phyloP scores from a whole-genome alignment of 129 eudicot species.

The Tanacetum coccineum region DNA sequence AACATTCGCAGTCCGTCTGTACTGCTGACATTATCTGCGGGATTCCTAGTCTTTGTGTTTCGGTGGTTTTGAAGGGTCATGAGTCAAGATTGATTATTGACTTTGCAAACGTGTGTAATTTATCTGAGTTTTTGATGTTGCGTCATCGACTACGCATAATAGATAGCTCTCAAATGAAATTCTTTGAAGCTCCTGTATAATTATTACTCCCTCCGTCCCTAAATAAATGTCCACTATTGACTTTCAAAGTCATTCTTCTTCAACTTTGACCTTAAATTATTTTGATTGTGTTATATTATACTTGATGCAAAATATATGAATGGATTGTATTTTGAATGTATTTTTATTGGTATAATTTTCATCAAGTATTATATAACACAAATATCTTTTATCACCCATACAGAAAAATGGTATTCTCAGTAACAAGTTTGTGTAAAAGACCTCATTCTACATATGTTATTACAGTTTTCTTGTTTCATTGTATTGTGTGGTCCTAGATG shows the following conservation, averaged over 20 bases:
- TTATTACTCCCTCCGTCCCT: no score
- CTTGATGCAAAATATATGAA: no score
- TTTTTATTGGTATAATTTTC: no score
- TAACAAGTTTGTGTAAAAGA: slow-evolving; percentile 16
- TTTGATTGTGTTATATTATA: no score
- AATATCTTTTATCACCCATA: slow-evolving; percentile 4
- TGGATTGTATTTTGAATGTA: no score
- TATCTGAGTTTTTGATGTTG: slow-evolving; percentile 15
- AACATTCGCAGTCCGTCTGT: slow-evolving; percentile 6
- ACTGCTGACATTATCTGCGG: slow-evolving; percentile 24
- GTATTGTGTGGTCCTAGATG: slow-evolving; percentile 16
- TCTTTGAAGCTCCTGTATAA: slow-evolving; percentile 18
- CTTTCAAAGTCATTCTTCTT: no score
- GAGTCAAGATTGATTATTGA: neutral
- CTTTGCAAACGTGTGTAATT: slow-evolving; percentile 17
- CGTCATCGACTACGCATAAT: slow-evolving; percentile 19
- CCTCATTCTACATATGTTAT: slow-evolving; percentile 1
- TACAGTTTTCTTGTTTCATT: slow-evolving; percentile 16
- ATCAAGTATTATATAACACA: no score
- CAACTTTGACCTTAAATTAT: no score
- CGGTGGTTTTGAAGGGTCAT: slow-evolving; percentile 29
- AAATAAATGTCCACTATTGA: no score
- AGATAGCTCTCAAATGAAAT: slow-evolving; percentile 21
- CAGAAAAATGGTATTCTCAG: slow-evolving; percentile 7
- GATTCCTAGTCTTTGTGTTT: slow-evolving; percentile 22